phyloP scores from a whole-genome alignment of 2,329 filamentous ascomycete genomes.

The Fusarium keratoplasticum region DNA sequence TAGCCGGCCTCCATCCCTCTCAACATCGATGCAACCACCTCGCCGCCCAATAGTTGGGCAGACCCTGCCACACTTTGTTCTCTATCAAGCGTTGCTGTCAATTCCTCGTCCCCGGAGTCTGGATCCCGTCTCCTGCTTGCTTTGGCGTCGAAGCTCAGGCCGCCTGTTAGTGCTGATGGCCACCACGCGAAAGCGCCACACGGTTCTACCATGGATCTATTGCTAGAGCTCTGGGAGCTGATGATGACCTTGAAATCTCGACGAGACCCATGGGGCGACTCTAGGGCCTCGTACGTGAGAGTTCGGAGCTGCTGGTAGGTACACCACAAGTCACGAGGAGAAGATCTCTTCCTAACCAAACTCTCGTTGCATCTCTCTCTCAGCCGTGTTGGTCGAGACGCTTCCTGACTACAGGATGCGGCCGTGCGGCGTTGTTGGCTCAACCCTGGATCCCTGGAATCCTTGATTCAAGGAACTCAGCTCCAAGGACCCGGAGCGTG shows the following conservation, averaged over 20 bases:
- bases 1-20: background rate
- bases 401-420: background rate
- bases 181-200: background rate
- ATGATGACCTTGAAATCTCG: background rate
- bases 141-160: slow-evolving; percentile 1
- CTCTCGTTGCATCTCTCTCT: background rate
- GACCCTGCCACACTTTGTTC: background rate
- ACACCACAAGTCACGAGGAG: background rate
- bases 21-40: background rate
- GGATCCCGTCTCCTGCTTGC: background rate
- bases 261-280: background rate
- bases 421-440: slow-evolving; percentile 15
- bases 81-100: background rate
- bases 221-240: background rate
- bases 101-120: background rate
- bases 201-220: background rate
- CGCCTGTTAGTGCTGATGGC: background rate
- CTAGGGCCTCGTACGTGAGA: background rate
- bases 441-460: slow-evolving; percentile 14
- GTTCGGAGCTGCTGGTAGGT: background rate
- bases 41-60: background rate
- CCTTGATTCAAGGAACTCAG: slow-evolving; percentile 4
- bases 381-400: background rate
- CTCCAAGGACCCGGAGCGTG: slow-evolving; percentile 41
- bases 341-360: background rate